phyloP scores from a whole-genome alignment of 768 basidiomycete genomes.

The Trametes sanguinea region DNA sequence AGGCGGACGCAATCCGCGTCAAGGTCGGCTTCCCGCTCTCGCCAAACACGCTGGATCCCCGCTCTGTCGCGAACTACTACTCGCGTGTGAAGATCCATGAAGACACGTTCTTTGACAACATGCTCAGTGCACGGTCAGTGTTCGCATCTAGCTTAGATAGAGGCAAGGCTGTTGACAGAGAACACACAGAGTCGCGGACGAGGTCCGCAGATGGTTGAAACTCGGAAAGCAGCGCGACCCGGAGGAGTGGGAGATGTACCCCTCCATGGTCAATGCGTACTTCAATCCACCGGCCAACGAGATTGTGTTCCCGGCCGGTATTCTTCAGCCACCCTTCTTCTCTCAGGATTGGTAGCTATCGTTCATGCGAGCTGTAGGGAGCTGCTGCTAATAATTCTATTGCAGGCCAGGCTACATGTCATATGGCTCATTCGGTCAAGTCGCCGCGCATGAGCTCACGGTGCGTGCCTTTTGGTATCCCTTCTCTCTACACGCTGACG shows the following conservation, averaged over 20 bases:
- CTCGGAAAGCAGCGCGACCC: slow-evolving; percentile 71
- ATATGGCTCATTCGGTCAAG: slow-evolving; percentile 91
- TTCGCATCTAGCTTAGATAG: slow-evolving; percentile 17
- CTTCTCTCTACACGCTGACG: background rate
- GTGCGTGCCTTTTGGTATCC: slow-evolving; percentile 42
- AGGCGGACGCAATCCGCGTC: slow-evolving; percentile 81
- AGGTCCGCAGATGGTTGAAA: slow-evolving; percentile 68
- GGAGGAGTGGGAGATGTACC: slow-evolving; percentile 86
- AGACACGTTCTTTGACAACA: slow-evolving; percentile 82
- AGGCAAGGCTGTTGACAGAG: background rate
- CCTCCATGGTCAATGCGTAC: slow-evolving; percentile 86
- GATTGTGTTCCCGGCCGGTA: slow-evolving; percentile 97
- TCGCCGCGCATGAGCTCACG: slow-evolving; percentile 91
- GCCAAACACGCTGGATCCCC: slow-evolving; percentile 75
- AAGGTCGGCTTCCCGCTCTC: slow-evolving; percentile 94
- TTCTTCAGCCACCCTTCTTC: slow-evolving; percentile 92
- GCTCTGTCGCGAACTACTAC: slow-evolving; percentile 77
- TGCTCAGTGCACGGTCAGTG: slow-evolving; percentile 61
- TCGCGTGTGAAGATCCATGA: slow-evolving; percentile 61
- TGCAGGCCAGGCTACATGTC: slow-evolving; percentile 83
- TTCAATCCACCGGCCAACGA: slow-evolving; percentile 87
- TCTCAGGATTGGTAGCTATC: slow-evolving; percentile 63
- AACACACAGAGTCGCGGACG: slow-evolving; percentile 51
- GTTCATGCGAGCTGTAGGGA: background rate
- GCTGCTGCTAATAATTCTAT: slow-evolving; percentile 11